A percentile compares a stretch with the other conserved stretches of the same genome.
phyloP scores from a whole-genome alignment of 2,329 filamentous ascomycete species.

The Fusarium chaquense region DNA sequence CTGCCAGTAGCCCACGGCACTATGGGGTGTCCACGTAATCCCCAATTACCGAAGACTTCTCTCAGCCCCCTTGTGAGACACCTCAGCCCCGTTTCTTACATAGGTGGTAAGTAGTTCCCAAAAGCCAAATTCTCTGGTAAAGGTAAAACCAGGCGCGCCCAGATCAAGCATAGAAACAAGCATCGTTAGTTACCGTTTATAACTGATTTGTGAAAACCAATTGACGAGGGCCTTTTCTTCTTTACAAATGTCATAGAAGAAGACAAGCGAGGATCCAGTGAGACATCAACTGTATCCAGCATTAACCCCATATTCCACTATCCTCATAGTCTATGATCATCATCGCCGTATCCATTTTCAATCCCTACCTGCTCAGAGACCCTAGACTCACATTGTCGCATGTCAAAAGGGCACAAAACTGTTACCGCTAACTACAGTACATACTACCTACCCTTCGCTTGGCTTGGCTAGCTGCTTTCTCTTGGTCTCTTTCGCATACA shows the following conservation, averaged over 20 bases:
- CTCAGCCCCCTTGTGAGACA: not conserved
- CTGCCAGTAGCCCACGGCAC: slow-evolving; percentile 1
- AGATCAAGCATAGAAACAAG: slow-evolving; percentile 3
- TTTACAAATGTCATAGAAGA: not conserved
- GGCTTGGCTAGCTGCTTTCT: slow-evolving; percentile 6
- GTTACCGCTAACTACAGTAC: slow-evolving; percentile 3
- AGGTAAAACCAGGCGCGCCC: slow-evolving; percentile 7
- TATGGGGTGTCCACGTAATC: slow-evolving; percentile 36
- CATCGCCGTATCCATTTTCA: slow-evolving; percentile 4
- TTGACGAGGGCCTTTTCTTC: not conserved
- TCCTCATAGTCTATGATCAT: not conserved
- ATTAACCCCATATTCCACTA: not conserved
- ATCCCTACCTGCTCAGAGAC: slow-evolving; percentile 1
- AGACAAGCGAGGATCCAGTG: not conserved
- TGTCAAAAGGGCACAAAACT: slow-evolving; percentile 2
- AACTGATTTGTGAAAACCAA: not conserved
- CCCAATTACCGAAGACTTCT: slow-evolving; percentile 32
- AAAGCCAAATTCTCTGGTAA: slow-evolving; percentile 15
- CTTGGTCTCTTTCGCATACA: slow-evolving; percentile 10
- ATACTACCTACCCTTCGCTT: slow-evolving; percentile 6
- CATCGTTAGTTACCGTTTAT: not conserved
- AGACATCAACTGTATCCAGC: not conserved
- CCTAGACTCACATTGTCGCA: slow-evolving; percentile 21
- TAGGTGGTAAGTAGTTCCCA: slow-evolving; percentile 12
- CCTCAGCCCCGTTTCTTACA: slow-evolving; percentile 38